Conservation (phyloP, 2,329 filamentous ascomycete genomes). For the Aureobasidium sp. region DNA sequence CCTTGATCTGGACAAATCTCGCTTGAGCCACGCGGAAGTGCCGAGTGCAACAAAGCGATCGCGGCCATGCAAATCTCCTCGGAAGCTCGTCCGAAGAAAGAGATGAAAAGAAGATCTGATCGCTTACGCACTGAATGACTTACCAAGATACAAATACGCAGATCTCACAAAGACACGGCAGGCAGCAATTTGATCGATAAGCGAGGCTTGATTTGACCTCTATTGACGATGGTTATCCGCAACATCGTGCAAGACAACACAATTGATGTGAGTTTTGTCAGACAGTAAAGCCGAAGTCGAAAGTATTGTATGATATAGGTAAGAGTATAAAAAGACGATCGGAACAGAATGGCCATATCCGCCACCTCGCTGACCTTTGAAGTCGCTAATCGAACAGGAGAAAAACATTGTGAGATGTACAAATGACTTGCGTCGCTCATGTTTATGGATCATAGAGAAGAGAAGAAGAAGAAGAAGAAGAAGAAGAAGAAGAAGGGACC, state of each 20-base stretch:
- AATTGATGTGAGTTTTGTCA: not conserved
- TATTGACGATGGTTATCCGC: not conserved
- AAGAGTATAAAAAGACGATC: not conserved
- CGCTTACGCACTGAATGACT: not conserved
- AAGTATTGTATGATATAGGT: not conserved
- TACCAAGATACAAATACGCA: not conserved
- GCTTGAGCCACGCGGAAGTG: not conserved
- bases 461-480: not conserved
- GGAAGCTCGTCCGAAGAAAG: not conserved
- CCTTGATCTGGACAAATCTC: not conserved
- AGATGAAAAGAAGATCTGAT: not conserved
- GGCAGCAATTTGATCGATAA: not conserved
- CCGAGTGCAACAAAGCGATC: not conserved
- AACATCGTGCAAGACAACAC: not conserved
- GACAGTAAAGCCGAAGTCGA: not conserved
- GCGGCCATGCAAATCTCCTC: not conserved
- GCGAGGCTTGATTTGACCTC: not conserved
- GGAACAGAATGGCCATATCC: not conserved
- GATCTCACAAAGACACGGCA: not conserved
- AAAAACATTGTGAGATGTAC: not conserved
- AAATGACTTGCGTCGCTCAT: not conserved
- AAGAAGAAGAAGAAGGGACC: too few relatives aligned
- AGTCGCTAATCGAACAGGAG: not conserved
- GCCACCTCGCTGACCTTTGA: not conserved
- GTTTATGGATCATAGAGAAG: not conserved